phyloP scores from a whole-genome alignment of 1,284 basidiomycete genomes.

The Austroboletus sp. region DNA sequence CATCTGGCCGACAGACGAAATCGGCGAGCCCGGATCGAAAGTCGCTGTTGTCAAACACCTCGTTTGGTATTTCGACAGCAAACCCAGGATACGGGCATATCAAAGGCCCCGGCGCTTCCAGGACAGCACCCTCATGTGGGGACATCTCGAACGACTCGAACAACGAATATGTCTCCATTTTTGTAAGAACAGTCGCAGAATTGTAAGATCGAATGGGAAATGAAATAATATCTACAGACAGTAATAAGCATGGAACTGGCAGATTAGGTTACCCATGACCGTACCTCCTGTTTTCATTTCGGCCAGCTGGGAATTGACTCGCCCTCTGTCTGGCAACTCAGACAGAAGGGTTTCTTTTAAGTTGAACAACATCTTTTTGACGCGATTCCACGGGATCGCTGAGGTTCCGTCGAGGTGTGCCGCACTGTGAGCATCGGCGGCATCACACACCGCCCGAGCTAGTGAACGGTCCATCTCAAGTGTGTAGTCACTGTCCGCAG shows the following conservation, averaged over 20 bases:
- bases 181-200: background rate
- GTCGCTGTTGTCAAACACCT: background rate
- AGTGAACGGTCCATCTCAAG: background rate
- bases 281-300: too few species aligned
- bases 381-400: conserved; percentile 1
- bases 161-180: background rate
- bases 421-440: conserved; percentile 4
- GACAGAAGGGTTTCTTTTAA: background rate
- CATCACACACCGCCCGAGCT: background rate
- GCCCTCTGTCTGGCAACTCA: background rate
- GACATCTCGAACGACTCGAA: background rate
- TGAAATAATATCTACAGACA: background rate
- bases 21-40: background rate
- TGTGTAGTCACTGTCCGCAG: background rate
- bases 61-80: background rate
- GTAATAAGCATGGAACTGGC: background rate
- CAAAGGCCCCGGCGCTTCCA: background rate
- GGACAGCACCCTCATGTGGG: background rate
- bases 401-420: background rate
- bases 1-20: background rate
- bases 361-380: conserved; percentile 3
- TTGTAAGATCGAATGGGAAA: background rate
- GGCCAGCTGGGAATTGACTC: background rate
- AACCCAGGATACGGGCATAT: background rate
- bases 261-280: too few species aligned